These are phyloP conservation scores for Pyropia haitanensis DNA, from an alignment of 23 red algal genomes.

Conservation along the genomic window DNA sequence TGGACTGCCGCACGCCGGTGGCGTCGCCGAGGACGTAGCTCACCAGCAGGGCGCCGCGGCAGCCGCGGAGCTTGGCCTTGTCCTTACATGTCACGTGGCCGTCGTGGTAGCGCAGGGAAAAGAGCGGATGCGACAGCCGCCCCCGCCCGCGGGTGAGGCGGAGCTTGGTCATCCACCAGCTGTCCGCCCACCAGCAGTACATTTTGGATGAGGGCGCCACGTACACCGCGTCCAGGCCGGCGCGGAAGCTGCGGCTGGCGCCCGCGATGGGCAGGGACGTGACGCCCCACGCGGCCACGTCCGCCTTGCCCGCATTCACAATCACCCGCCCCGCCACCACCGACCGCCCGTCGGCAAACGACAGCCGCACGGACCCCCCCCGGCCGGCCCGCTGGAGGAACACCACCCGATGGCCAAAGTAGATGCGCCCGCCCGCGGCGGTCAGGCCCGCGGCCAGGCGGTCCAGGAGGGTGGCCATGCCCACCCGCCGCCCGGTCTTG, in stretches of 20 bases:
- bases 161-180: constrained; percentile 42
- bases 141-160: no score
- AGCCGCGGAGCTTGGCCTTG: neutral
- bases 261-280: constrained; percentile 21
- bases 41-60: constrained; percentile 24
- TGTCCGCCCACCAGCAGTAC: constrained; percentile 49
- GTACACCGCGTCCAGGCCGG: constrained; percentile 10
- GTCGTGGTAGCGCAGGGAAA: constrained; percentile 40
- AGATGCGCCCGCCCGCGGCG: constrained; percentile 12
- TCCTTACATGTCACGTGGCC: constrained; percentile 30
- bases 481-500: constrained; percentile 12
- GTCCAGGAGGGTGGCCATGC: constrained; percentile 30
- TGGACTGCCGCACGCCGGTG: constrained; percentile 7
- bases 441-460: constrained; percentile 2
- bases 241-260: constrained; percentile 4
- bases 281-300: constrained; percentile 20
- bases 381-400: neutral
- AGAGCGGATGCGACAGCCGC: neutral
- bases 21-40: constrained; percentile 19
- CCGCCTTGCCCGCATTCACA: constrained; percentile 41
- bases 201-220: constrained; percentile 12
- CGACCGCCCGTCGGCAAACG: constrained; percentile 7
- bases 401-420: constrained; percentile 8
- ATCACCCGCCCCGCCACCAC: constrained; percentile 16
- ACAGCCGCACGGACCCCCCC: neutral